These are phyloP conservation scores for Wallacemonas rigidus DNA, from an alignment of 208 protist genomes.

Conservation along the genomic window DNA sequence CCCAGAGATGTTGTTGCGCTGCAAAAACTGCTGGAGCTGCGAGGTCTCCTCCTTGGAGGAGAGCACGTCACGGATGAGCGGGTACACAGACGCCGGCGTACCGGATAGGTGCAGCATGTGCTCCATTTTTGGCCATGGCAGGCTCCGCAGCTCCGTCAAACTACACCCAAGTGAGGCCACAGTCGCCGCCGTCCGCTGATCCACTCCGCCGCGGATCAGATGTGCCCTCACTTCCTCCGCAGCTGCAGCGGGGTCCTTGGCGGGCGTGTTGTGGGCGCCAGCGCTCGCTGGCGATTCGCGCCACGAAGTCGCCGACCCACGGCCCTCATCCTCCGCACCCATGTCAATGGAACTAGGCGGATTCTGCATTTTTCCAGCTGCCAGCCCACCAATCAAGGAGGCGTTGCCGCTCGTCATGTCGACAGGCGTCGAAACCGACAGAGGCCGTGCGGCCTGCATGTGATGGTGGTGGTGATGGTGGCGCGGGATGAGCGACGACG, in stretches of 20 bases:
- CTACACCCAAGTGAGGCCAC: neutral
- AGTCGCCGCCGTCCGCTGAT: neutral
- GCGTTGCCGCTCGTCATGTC: neutral
- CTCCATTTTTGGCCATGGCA: slow-evolving; percentile 12
- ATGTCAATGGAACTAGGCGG: slow-evolving; percentile 10
- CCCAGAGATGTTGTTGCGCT: slow-evolving; percentile 11
- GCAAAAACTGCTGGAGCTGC: slow-evolving; percentile 17
- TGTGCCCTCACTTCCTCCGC: neutral
- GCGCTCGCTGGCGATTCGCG: slow-evolving; percentile 1
- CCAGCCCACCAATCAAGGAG: neutral
- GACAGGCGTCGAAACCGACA: neutral
- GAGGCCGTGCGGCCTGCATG: slow-evolving; percentile 3
- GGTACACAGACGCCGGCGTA: neutral
- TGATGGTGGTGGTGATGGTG: slow-evolving; percentile 37
- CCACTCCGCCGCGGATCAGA: neutral
- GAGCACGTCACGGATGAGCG: neutral
- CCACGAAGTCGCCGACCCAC: neutral
- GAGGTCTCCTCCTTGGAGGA: slow-evolving; percentile 3
- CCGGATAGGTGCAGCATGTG: slow-evolving; percentile 11
- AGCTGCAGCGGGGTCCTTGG: neutral
- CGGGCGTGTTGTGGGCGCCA: neutral
- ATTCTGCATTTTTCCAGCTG: neutral
- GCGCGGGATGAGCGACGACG: neutral
- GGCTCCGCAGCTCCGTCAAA: slow-evolving; percentile 2
- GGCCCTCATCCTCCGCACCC: neutral